phyloP scores from a whole-genome alignment of 2,329 filamentous ascomycete species.

The Pyricularia grisea region DNA sequence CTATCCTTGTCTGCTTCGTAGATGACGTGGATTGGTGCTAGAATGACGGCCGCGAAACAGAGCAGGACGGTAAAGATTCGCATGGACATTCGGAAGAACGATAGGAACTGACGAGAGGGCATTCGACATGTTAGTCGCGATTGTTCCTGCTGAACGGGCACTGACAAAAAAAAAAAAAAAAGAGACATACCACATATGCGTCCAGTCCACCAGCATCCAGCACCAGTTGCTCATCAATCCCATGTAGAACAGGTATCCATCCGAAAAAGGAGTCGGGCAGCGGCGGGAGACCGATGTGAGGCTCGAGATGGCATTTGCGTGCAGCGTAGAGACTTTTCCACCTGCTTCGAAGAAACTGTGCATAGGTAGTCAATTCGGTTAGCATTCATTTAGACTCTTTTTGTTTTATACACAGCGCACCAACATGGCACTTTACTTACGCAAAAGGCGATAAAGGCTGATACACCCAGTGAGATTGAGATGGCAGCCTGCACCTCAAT shows the following conservation, averaged over 20 bases:
- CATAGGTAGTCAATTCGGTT: not conserved
- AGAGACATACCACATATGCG: constrained; percentile 69
- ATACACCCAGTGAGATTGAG: constrained; percentile 59
- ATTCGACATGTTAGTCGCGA: not conserved
- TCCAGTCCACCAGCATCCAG: constrained; percentile 85
- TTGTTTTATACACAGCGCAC: not conserved
- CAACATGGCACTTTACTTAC: constrained; percentile 31
- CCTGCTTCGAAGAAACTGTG: constrained; percentile 72
- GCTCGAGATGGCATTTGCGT: constrained; percentile 64
- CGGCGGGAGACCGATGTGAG: constrained; percentile 54
- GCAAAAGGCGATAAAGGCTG: constrained; percentile 69
- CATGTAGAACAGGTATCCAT: constrained; percentile 83
- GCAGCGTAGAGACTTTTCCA: constrained; percentile 90
- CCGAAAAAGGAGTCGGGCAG: constrained; percentile 81
- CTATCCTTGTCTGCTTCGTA: constrained; percentile 29
- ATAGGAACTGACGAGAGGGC: constrained; percentile 52
- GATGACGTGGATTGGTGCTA: constrained; percentile 75
- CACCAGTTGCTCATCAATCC: constrained; percentile 80
- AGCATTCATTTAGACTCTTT: not conserved
- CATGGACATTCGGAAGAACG: constrained; percentile 93
- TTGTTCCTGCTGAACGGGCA: not conserved
- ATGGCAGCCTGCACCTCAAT: constrained; percentile 59
- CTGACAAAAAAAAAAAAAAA: not conserved
- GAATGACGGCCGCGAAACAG: constrained; percentile 70
- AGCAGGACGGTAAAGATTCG: constrained; percentile 72